Evolutionary conservation across 163 green algal genomes (phyloP), one percentile per base, ranked within the genome.

Genomic region (Scenedesmus sp.): DNA sequence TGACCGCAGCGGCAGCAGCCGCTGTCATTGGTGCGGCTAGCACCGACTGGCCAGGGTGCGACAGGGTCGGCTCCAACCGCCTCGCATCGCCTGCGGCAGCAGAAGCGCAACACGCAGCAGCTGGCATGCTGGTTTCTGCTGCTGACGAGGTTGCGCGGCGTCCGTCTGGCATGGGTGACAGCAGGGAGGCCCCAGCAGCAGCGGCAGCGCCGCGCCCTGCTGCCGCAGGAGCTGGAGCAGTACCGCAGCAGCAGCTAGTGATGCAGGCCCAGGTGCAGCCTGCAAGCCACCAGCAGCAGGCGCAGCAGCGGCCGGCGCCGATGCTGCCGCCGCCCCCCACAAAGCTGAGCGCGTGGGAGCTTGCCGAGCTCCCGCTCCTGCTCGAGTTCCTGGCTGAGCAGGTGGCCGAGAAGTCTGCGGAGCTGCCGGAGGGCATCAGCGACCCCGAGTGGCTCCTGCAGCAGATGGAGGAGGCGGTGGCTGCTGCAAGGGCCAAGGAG

Each of bases 341-440:
- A 26, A 91, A 83, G 79, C 79, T 91, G 26, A 91, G 87, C 26
- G 26, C 26, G 40, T 91, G 87, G 87, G 87, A 91, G 87, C 26
- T 91, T 24, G 16, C 20, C 0, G 87, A 87, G 37, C 56, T 91
- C n/a, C 87, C 87, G 12, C 2, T 91, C 1, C 22, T 91, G 56
- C 24, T 86, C 1, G 79, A 86, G 51, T 76, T 70, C 4, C 59
- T 91, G 56, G 33, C 49, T 0, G 87, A 91, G 85, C 85, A 90
- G 72, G 44, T 76, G 10, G 72, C 65, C 1, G 85, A 90, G 16
- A 84, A 85, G 85, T n/a, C 81, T 70, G 61, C 85, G 42, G 49
- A 82, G 13, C 10, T 78, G 40, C 81, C 81, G 3, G 13, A 43
- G 7, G 81, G 44, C 9, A 24, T 68, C 0, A 35, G 10, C 2